Base-by-base conservation (phyloP, 768 basidiomycete genomes). In the Hirschioporus abietinus region DNA sequence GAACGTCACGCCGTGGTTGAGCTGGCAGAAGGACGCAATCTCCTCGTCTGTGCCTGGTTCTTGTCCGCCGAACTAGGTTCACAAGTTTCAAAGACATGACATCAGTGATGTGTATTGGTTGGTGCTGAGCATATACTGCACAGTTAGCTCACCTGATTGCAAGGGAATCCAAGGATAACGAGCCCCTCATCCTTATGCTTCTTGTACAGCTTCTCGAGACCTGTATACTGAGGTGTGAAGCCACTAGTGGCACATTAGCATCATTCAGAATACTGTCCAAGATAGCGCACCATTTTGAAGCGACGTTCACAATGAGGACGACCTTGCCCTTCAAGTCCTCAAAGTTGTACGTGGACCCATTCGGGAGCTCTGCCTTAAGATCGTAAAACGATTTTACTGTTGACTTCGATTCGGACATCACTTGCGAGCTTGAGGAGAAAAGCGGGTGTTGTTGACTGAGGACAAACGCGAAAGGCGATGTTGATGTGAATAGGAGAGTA, bases 1-100 rank as follows among this genome's bases (percentile, higher is more conserved):
- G 82, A 96, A 96, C 7, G 86, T 86, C 27, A 98, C 95, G 20
- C 93, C 93, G 74, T 95, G 88, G 80, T 95, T 96, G 68, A 86
- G 72, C 63, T 84, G 79, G 79, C 93, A 94, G 76, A 91, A 92
- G 72, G 86, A 80, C 23, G 80, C 82, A 71, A 96, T 90, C 58
- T 84, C 83, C n/a, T 82, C 83, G 71, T 96, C 93, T 35, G 84
- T 81, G n/a, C 84, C 89, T 0, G 94, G 94, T 72, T 96, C 94
- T 78, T 96, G 94, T 0, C 85, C 84, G 65, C 87, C 91, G 72
- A 96, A 96, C 88, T 96, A 69, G 23, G 63, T 26, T 18, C 35
- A 30, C 30, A 30, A n/a, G 30, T 3, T 30, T 30, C 20, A 42
- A 23, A 42, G 60, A 61, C 20, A 58, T n/a, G 65, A 4, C 63